These are phyloP conservation scores for Paramecium primaurelia DNA, from an alignment of 73 alveolate species.

Conservation along the genomic window DNA sequence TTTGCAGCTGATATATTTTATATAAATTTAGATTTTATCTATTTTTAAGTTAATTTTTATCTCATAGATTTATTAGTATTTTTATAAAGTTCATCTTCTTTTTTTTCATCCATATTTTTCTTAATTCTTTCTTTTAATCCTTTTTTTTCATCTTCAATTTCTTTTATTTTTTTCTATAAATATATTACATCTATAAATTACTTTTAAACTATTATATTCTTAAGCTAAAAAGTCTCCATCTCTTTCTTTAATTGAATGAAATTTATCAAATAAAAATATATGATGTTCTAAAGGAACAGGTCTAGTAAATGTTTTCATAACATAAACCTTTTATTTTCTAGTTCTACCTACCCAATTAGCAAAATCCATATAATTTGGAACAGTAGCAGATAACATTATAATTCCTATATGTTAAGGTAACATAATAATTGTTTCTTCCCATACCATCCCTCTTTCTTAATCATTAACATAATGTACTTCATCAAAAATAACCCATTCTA, in stretches of 20 bases:
- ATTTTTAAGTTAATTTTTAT: slow-evolving; percentile 65
- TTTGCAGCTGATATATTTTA: slow-evolving; percentile 33
- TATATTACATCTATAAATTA: slow-evolving; percentile 42
- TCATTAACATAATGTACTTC: slow-evolving; percentile 97
- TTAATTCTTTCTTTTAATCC: slow-evolving; percentile 40
- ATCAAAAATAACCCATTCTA: slow-evolving; percentile 70
- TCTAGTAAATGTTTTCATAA: slow-evolving; percentile 86
- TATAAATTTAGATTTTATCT: slow-evolving; percentile 56
- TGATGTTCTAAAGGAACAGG: slow-evolving; percentile 96
- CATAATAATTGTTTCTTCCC: slow-evolving; percentile 98
- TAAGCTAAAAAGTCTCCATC: slow-evolving; percentile 48
- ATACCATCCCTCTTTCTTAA: slow-evolving; percentile 97
- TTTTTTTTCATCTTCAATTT: slow-evolving; percentile 57
- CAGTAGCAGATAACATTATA: slow-evolving; percentile 83
- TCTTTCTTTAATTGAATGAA: slow-evolving; percentile 73
- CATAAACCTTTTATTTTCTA: slow-evolving; percentile 84
- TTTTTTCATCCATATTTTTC: slow-evolving; percentile 60
- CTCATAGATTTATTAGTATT: slow-evolving; percentile 67
- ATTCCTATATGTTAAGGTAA: slow-evolving; percentile 81
- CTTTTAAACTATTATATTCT: slow-evolving; percentile 22
- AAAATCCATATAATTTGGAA: slow-evolving; percentile 95
- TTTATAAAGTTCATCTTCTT: slow-evolving; percentile 64
- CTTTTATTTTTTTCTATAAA: slow-evolving; percentile 8
- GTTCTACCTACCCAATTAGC: slow-evolving; percentile 99
- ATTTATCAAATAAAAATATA: slow-evolving; percentile 75